Conservation (phyloP, 768 basidiomycete genomes). For the Serpula lacrymans region DNA sequence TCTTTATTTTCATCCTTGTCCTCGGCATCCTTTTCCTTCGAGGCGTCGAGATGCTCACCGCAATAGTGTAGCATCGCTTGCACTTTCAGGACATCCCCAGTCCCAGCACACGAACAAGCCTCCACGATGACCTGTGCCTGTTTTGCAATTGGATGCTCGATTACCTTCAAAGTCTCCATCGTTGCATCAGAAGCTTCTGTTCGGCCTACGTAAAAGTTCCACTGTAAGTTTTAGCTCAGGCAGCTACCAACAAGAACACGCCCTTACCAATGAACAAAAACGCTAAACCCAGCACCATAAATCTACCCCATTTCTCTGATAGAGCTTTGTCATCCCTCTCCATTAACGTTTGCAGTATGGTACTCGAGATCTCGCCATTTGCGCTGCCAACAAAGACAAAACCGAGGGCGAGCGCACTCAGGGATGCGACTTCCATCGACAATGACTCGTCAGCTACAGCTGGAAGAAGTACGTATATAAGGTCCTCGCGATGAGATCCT, state of each 20-base stretch:
- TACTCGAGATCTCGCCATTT: slow-evolving; percentile 87
- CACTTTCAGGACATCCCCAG: slow-evolving; percentile 91
- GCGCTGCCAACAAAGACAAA: slow-evolving; percentile 96
- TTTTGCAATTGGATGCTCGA: slow-evolving; percentile 88
- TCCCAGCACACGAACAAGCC: slow-evolving; percentile 91
- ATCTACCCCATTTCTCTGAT: slow-evolving; percentile 92
- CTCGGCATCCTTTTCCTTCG: slow-evolving; percentile 34
- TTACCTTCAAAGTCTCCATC: slow-evolving; percentile 88
- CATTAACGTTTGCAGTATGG: slow-evolving; percentile 90
- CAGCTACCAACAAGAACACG: neutral
- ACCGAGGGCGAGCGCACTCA: slow-evolving; percentile 85
- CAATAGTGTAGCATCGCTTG: slow-evolving; percentile 92
- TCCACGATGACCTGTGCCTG: slow-evolving; percentile 91
- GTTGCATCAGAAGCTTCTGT: slow-evolving; percentile 95
- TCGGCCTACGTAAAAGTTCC: slow-evolving; percentile 51
- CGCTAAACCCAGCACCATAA: slow-evolving; percentile 85
- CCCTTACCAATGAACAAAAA: slow-evolving; percentile 83
- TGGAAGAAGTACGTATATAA: slow-evolving; percentile 75
- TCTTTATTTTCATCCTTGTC: slow-evolving; percentile 44
- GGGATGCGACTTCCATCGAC: slow-evolving; percentile 85
- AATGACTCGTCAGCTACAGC: slow-evolving; percentile 75
- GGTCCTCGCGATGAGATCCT: slow-evolving; percentile 88
- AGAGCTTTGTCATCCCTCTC: slow-evolving; percentile 73
- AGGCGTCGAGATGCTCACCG: slow-evolving; percentile 77
- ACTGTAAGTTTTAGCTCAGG: slow-evolving; percentile 2